Evolutionary conservation across 2,329 filamentous ascomycete genomes (phyloP).

Genomic region (Seiridium unicorne): DNA sequence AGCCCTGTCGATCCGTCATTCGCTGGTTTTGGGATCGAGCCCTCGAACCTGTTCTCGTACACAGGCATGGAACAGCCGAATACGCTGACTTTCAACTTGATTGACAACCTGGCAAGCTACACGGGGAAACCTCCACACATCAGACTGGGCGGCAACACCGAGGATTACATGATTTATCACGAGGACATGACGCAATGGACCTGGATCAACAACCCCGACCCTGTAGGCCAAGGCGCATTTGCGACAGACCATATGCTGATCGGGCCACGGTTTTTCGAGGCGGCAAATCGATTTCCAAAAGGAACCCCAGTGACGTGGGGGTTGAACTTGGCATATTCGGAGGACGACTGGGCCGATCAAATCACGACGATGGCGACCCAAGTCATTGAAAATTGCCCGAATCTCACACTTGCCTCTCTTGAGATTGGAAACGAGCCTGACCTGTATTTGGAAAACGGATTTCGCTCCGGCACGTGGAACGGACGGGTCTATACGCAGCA

Average conservation of each 20-base stretch:
- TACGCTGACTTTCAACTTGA: conserved; percentile 41
- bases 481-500: conserved; percentile 41
- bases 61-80: conserved; percentile 41
- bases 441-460: conserved; percentile 35
- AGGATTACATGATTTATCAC: conserved; percentile 47
- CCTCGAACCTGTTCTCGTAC: conserved; percentile 50
- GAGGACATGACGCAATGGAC: conserved; percentile 30
- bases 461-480: conserved; percentile 40
- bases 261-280: conserved; percentile 45
- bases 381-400: conserved; percentile 17
- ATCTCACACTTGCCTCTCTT: conserved; percentile 24
- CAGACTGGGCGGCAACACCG: conserved; percentile 49
- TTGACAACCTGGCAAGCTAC: conserved; percentile 47
- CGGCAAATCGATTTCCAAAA: conserved; percentile 45
- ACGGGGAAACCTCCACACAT: conserved; percentile 46
- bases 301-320: conserved; percentile 49
- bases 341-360: conserved; percentile 38
- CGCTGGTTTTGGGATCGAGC: conserved; percentile 50
- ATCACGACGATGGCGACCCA: conserved; percentile 37
- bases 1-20: conserved; percentile 37
- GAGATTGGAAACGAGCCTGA: conserved; percentile 31
- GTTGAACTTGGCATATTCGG: conserved; percentile 46
- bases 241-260: conserved; percentile 42
- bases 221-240: conserved; percentile 35
- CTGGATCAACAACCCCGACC: conserved; percentile 35